These are phyloP conservation scores for Ceratocystis ficicola DNA, from an alignment of 2,329 filamentous ascomycete genomes.

Conservation along the genomic window DNA sequence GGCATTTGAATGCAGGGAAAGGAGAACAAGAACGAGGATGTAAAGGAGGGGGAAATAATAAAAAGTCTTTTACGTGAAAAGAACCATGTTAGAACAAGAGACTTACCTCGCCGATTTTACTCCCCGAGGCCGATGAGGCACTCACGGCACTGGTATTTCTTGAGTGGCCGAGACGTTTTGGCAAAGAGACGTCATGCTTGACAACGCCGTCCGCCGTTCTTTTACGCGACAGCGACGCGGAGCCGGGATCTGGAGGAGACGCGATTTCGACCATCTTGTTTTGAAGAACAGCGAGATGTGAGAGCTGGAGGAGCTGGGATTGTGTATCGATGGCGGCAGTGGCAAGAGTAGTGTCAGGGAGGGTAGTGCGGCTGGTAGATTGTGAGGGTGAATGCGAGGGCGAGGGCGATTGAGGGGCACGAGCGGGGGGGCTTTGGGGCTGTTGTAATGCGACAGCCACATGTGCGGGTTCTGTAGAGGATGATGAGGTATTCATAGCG, in stretches of 20 bases:
- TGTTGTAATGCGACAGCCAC: conserved; percentile 2
- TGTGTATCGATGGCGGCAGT: conserved; percentile 29
- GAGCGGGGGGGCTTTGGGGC: conserved; percentile 3
- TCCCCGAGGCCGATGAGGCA: conserved; percentile 45
- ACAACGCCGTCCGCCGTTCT: conserved; percentile 58
- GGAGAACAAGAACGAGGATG: background rate
- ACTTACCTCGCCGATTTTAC: conserved; percentile 51
- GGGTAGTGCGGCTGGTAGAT: conserved; percentile 22
- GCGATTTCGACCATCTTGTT: conserved; percentile 33
- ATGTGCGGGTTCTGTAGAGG: background rate
- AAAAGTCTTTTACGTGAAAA: background rate
- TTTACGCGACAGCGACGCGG: conserved; percentile 37
- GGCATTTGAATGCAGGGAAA: background rate
- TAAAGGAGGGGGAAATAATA: background rate
- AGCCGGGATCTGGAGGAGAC: conserved; percentile 28
- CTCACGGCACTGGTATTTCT: conserved; percentile 55
- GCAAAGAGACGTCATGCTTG: conserved; percentile 33
- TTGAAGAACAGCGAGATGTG: conserved; percentile 39
- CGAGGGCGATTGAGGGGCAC: conserved; percentile 11
- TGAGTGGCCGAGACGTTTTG: conserved; percentile 43
- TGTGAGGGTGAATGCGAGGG: background rate
- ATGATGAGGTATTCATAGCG: background rate
- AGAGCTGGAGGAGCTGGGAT: conserved; percentile 39
- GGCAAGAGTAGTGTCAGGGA: conserved; percentile 23
- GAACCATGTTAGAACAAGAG: background rate